Evolutionary conservation across 164 flowering plant species (phyloP).

Genomic region (Vitis riparia): DNA sequence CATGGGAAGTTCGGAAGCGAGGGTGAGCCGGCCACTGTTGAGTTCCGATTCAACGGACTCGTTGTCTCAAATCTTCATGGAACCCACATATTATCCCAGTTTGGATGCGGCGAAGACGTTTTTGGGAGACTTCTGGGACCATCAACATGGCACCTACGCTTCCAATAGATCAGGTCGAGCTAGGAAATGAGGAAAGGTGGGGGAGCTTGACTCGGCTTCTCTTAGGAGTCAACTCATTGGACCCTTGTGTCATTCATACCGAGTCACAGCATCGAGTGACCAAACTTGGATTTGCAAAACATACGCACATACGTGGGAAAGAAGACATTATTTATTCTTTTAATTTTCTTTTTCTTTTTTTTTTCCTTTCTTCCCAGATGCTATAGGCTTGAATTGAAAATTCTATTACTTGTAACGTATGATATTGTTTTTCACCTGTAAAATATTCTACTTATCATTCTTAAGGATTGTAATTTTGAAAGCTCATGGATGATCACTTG

Average conservation of each 20-base stretch:
- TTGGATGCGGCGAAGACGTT: constrained; percentile 96
- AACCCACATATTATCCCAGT: constrained; percentile 84
- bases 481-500: no score
- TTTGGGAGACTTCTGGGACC: constrained; percentile 57
- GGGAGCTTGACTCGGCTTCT: neutral
- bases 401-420: neutral
- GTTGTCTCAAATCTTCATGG: constrained; percentile 60
- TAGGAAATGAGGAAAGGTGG: neutral
- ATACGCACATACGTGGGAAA: neutral
- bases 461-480: no score
- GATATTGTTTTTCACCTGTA: neutral
- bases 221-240: neutral
- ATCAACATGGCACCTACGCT: constrained; percentile 9
- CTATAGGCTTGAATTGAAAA: neutral
- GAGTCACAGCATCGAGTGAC: neutral
- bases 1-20: constrained; percentile 87
- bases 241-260: neutral
- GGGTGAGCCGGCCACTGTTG: constrained; percentile 33
- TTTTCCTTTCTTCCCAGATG: neutral
- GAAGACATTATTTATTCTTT: neutral
- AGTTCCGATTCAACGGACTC: constrained; percentile 37
- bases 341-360: neutral
- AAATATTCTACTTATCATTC: no score
- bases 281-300: neutral
- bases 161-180: neutral